Percentiles rank a stretch among this genome's conserved stretches.
These are phyloP conservation scores for Auriculariales sp. DNA, from an alignment of 768 basidiomycete genomes.

Conservation along the genomic window DNA sequence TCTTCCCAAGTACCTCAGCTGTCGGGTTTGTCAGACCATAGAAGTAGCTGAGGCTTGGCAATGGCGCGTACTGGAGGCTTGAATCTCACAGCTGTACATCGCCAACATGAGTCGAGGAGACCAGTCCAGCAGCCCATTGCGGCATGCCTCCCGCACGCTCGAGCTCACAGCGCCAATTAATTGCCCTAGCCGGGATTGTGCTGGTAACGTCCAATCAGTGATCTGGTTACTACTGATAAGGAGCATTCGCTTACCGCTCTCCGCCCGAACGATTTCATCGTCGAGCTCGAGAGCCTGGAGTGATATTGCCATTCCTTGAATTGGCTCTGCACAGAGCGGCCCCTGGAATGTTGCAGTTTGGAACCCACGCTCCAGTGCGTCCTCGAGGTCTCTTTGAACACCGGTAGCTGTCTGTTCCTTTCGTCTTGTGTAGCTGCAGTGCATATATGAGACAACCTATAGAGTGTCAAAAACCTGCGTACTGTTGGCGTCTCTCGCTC, in stretches of 20 bases:
- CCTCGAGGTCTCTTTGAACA: conserved; percentile 49
- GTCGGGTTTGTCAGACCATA: conserved; percentile 6
- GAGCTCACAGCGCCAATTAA: conserved; percentile 86
- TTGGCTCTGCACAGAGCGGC: conserved; percentile 87
- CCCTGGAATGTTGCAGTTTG: conserved; percentile 91
- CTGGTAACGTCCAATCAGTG: conserved; percentile 23
- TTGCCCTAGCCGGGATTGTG: conserved; percentile 67
- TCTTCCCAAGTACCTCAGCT: conserved; percentile 96
- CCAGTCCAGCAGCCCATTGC: conserved; percentile 88
- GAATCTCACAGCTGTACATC: conserved; percentile 98
- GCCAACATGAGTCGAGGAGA: conserved; percentile 93
- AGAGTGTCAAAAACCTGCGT: conserved; percentile 28
- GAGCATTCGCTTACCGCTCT: conserved; percentile 38
- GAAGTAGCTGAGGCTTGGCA: not conserved
- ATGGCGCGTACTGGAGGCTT: conserved; percentile 71
- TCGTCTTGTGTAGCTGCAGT: not conserved
- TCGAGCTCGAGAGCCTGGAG: conserved; percentile 56
- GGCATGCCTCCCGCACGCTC: conserved; percentile 76
- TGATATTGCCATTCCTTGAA: conserved; percentile 86
- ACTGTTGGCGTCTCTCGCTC: conserved; percentile 28
- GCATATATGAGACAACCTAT: not conserved
- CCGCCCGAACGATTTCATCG: conserved; percentile 39
- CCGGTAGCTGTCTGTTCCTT: conserved; percentile 15
- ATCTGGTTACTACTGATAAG: not conserved
- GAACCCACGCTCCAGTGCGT: conserved; percentile 82